Evolutionary conservation across 805 yeast species (phyloP).

Genomic region (Yarrowia sp.): DNA sequence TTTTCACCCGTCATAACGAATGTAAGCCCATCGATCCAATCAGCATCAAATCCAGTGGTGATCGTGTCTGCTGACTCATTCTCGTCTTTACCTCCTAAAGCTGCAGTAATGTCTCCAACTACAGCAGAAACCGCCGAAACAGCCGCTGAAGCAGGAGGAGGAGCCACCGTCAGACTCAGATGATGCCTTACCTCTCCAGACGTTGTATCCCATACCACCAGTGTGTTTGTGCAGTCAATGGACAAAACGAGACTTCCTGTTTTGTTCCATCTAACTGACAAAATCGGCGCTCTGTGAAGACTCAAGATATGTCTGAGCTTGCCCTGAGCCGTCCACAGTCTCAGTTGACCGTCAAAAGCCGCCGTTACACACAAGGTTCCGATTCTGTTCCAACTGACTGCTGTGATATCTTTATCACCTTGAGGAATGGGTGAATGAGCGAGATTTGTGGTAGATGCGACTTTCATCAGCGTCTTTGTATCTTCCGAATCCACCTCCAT

Average conservation of each 20-base stretch:
- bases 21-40: slow-evolving; percentile 70
- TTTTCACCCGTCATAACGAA: slow-evolving; percentile 68
- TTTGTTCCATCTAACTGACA: slow-evolving; percentile 59
- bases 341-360: slow-evolving; percentile 65
- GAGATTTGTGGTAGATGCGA: background rate
- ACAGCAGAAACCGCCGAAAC: slow-evolving; percentile 12
- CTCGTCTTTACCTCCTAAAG: slow-evolving; percentile 3
- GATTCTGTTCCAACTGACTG: slow-evolving; percentile 59
- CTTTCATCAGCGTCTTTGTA: background rate
- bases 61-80: background rate
- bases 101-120: slow-evolving; percentile 13
- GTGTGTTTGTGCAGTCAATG: slow-evolving; percentile 54
- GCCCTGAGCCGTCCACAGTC: slow-evolving; percentile 78
- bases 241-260: slow-evolving; percentile 56
- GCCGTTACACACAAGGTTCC: slow-evolving; percentile 66
- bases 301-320: slow-evolving; percentile 53
- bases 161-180: slow-evolving; percentile 29
- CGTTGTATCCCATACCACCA: slow-evolving; percentile 64
- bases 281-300: slow-evolving; percentile 54
- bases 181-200: slow-evolving; percentile 46
- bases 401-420: slow-evolving; percentile 34
- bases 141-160: slow-evolving; percentile 10
- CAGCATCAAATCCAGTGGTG: slow-evolving; percentile 40
- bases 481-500: slow-evolving; percentile 9
- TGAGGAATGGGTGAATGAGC: slow-evolving; percentile 28